Base-by-base conservation (phyloP, 192 early-diverging fungal genomes). In the Glomus cerebriforme region DNA sequence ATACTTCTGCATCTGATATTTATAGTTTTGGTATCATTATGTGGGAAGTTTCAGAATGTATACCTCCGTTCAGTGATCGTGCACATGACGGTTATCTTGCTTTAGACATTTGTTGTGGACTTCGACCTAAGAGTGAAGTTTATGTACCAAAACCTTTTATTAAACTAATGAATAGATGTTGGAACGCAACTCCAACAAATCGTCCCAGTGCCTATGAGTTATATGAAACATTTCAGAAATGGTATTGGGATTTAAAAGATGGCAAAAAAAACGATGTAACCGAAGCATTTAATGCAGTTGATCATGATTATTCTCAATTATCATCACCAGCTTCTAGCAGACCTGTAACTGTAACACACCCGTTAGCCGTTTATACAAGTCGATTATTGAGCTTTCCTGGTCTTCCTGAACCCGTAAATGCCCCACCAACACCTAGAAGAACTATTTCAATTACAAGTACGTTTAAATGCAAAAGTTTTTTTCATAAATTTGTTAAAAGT, bases 21-120 rank as follows among this genome's bases (percentile, higher is more conserved):
- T 89, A 89, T 73, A 87, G 86, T 69, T 62, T 89, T 59, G 88
- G 88, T 15, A 83, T 89, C 34, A 85, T 89, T 63, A 79, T 87
- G n/a, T 89, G 85, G 85, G 85, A 89, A 29, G 60, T 89, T 7
- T 82, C 86, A 49, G 83, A 80, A 54, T 81, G 81, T 39, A 59
- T 78, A 34, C 77, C 81, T 37, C 80, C 82, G 3, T 86, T 86
- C 47, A 80, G 15, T 49, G 63, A 77, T 47, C 43, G 63, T 66
- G 32, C 62, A 17, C 76, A 77, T 62, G 60, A 66, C 24, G 31
- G 2, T 13, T n/a, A 9, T 37, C 39, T 76, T 15, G 34, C 31
- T 17, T 22, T 64, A n/a, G 60, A 32, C 17, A 39, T 76, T 43
- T 76, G 75, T 76, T 13, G 4, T 27, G 75, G 75, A 13, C 15